Evolutionary conservation across 176 grass and related monocot species (phyloP).

Genomic region (Secale cereale): DNA sequence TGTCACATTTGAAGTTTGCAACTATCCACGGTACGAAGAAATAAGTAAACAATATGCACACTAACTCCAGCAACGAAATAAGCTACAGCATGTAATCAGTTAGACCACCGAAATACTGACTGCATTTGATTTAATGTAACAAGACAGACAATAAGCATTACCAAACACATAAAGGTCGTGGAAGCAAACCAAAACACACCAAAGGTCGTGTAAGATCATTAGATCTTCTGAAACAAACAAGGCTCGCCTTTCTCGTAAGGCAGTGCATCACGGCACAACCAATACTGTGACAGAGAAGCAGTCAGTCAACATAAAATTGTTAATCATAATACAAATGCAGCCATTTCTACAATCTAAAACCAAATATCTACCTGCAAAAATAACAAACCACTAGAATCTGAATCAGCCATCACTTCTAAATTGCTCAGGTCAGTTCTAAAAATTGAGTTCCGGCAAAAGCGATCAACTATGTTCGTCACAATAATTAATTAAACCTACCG

Average conservation of each 20-base stretch:
- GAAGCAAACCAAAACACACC: conserved; percentile 5
- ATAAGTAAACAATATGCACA: conserved; percentile 17
- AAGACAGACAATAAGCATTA: conserved; percentile 8
- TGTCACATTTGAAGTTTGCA: background rate
- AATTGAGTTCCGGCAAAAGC: background rate
- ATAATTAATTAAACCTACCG: background rate
- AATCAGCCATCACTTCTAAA: background rate
- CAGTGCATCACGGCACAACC: conserved; percentile 31
- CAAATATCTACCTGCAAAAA: background rate
- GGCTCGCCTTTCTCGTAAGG: conserved; percentile 18
- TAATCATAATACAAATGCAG: background rate
- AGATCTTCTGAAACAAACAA: conserved; percentile 43
- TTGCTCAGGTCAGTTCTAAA: background rate
- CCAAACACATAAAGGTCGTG: conserved; percentile 18
- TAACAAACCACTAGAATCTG: background rate
- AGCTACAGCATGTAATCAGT: conserved; percentile 28
- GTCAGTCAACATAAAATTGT: background rate
- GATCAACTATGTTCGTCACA: background rate
- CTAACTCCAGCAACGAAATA: conserved; percentile 26
- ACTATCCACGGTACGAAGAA: conserved; percentile 8
- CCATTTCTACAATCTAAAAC: background rate
- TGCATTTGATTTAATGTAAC: conserved; percentile 29
- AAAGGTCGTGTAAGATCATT: conserved; percentile 25
- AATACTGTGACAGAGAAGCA: conserved; percentile 45
- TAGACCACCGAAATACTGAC: background rate